Evolutionary conservation across 2,329 filamentous ascomycete genomes (phyloP), one percentile per base, ranked within the genome.

Genomic region (Trichophyton simii): DNA sequence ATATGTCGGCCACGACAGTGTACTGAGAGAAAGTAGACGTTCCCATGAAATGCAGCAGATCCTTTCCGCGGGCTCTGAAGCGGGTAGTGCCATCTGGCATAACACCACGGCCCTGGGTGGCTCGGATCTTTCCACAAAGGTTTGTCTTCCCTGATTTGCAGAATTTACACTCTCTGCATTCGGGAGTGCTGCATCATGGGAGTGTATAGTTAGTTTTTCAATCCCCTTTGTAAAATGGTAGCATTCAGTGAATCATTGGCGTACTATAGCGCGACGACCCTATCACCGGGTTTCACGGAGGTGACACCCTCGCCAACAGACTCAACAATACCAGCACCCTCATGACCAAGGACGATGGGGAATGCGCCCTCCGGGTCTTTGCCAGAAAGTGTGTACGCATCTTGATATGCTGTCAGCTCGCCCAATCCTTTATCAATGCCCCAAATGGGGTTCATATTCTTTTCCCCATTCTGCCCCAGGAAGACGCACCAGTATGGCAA

Each of bases 101-200:
- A 68, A 96, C 84, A 72, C 94, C 94, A 77, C 86, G 88, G 70
- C 94, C 94, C 79, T 99, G 94, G 52, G 94, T 97, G 54, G 90
- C 89, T 70, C 94, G 87, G 77, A 99, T 99, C 85, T 97, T 97
- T 76, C 94, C 94, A 79, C 92, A 97, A 63, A 97, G 87, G 79
- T 97, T 96, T 71, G 92, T 97, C 86, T 99, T 99, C 79, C 92
- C 94, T 48, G 92, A 97, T 78, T 90, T 94, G 87, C 94, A 99
- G 83, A 97, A 97, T 81, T 97, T 97, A 86, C 94, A 99, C 77
- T 97, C 92, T 68, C 84, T 82, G 81, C 94, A 97, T 80, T 97
- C 92, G 67, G 94, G 94, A 55, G 91, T 97, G 82, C 91, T 95
- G 71, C n/a, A 48, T 20, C 11, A 7, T 52, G 52, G 4, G 34